phyloP scores from a whole-genome alignment of 108 stramenopile species.

The Epipyxis sp. region DNA sequence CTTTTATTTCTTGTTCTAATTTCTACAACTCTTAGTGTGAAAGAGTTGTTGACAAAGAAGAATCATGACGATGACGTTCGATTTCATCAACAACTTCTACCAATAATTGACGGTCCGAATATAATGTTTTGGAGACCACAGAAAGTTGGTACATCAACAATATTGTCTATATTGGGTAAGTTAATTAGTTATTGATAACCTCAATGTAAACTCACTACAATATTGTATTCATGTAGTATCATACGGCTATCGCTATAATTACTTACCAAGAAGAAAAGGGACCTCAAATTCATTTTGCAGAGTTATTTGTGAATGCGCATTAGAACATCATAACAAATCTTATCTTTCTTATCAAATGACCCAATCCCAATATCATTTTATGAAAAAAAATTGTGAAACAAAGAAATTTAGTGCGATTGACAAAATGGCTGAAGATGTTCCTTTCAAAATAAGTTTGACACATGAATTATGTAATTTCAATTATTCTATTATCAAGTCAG shows the following conservation, averaged over 20 bases:
- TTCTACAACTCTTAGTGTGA: too few relatives aligned
- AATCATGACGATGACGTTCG: too few relatives aligned
- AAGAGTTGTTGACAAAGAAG: too few relatives aligned
- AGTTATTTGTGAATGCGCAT: neutral
- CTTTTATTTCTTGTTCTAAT: too few relatives aligned
- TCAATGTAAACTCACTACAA: too few relatives aligned
- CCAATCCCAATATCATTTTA: too few relatives aligned
- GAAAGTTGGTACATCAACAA: neutral
- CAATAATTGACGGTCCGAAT: neutral
- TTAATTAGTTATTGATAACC: too few relatives aligned
- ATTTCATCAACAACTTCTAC: neutral
- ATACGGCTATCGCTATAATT: conserved; percentile 12
- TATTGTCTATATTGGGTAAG: neutral
- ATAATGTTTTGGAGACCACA: conserved; percentile 17
- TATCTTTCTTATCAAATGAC: too few relatives aligned
- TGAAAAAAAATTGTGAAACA: too few relatives aligned
- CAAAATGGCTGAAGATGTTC: too few relatives aligned
- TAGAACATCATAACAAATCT: neutral
- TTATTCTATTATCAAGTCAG: neutral
- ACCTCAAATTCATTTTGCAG: neutral
- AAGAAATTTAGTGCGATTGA: too few relatives aligned
- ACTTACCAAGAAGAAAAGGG: neutral
- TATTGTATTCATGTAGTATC: too few relatives aligned
- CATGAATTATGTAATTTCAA: conserved; percentile 9
- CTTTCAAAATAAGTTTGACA: conserved; percentile 6